Evolutionary conservation across 805 yeast species (phyloP).

Genomic region (Komagataella pseudopastoris): DNA sequence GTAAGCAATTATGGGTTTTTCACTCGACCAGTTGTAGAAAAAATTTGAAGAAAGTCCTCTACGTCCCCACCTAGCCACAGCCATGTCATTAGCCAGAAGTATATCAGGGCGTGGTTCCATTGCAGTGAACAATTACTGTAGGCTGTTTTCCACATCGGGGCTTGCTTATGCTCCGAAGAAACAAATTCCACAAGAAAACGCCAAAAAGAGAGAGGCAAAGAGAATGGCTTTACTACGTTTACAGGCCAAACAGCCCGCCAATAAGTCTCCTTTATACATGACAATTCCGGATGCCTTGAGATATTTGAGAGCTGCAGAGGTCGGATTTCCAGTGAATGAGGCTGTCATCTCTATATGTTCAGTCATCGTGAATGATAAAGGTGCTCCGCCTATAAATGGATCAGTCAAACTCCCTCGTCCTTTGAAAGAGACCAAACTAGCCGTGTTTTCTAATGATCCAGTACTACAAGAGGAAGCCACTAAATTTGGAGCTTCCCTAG

Average conservation of each 20-base stretch:
- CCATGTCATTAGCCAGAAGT: not conserved
- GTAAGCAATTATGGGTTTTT: not conserved
- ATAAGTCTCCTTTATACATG: constrained; percentile 50
- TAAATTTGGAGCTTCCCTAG: constrained; percentile 44
- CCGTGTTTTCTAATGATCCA: constrained; percentile 53
- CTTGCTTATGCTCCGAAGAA: not conserved
- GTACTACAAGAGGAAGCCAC: constrained; percentile 39
- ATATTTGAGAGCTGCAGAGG: constrained; percentile 79
- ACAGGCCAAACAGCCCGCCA: constrained; percentile 28
- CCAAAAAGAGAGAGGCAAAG: constrained; percentile 2
- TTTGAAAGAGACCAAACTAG: constrained; percentile 46
- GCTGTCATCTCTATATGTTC: constrained; percentile 60
- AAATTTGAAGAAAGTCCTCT: not conserved
- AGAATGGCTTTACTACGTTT: constrained; percentile 12
- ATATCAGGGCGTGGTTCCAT: not conserved
- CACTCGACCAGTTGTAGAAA: not conserved
- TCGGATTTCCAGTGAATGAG: constrained; percentile 64
- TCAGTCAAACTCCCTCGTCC: constrained; percentile 62
- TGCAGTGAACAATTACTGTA: not conserved
- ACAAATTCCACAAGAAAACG: not conserved
- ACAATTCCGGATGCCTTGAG: constrained; percentile 60
- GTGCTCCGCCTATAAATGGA: constrained; percentile 66
- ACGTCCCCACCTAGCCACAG: not conserved
- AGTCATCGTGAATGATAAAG: constrained; percentile 56
- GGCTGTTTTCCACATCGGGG: not conserved